Evolutionary conservation across 768 basidiomycete genomes (phyloP).

Genomic region (Pisolithus sp.): DNA sequence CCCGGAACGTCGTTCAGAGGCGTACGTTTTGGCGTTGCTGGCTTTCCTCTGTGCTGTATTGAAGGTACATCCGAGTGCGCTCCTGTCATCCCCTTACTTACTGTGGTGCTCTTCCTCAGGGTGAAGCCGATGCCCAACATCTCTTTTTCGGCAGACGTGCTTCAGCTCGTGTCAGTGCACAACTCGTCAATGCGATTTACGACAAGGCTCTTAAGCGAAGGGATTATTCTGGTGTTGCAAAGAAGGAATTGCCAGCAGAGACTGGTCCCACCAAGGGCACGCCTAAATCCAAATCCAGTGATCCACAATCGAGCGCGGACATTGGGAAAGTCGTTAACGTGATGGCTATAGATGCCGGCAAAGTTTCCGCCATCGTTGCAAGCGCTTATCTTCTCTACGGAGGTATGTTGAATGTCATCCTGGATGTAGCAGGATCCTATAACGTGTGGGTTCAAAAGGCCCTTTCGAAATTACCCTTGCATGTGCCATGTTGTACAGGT

Average conservation of each 20-base stretch:
- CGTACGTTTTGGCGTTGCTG: slow-evolving; percentile 75
- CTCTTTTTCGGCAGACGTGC: slow-evolving; percentile 81
- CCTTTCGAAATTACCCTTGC: slow-evolving; percentile 72
- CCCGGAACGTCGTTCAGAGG: slow-evolving; percentile 45
- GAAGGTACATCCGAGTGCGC: slow-evolving; percentile 11
- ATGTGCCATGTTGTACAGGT: slow-evolving; percentile 16
- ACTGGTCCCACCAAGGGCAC: slow-evolving; percentile 16
- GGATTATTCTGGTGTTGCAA: slow-evolving; percentile 74
- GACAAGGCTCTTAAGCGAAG: slow-evolving; percentile 81
- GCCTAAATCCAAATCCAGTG: slow-evolving; percentile 18
- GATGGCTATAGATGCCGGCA: slow-evolving; percentile 76
- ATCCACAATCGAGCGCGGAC: slow-evolving; percentile 74
- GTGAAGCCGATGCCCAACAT: slow-evolving; percentile 66
- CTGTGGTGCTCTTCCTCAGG: slow-evolving; percentile 23
- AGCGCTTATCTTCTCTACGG: slow-evolving; percentile 62
- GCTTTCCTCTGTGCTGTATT: slow-evolving; percentile 53
- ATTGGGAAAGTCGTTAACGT: slow-evolving; percentile 87
- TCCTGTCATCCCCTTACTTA: neutral
- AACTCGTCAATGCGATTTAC: slow-evolving; percentile 82
- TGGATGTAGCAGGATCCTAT: neutral
- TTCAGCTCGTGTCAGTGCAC: slow-evolving; percentile 60
- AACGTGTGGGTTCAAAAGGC: slow-evolving; percentile 28
- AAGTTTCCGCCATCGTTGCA: slow-evolving; percentile 49
- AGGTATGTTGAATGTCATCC: slow-evolving; percentile 26
- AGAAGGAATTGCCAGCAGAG: slow-evolving; percentile 36